Evolutionary conservation across 2,329 filamentous ascomycete species (phyloP).

Genomic region (Xylaria sp.): DNA sequence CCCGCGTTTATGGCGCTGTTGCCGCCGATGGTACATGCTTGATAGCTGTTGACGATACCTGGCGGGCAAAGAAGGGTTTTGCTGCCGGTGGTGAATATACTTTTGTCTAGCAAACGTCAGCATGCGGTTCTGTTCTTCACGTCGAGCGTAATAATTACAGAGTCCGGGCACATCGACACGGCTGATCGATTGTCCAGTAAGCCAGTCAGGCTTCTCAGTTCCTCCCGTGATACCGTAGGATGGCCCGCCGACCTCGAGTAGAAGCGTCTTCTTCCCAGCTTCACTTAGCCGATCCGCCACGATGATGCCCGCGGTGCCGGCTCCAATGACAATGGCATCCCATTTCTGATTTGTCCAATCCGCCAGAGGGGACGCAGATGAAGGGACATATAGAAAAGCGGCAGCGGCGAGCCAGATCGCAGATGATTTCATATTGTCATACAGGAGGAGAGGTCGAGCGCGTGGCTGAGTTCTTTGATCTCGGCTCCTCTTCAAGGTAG

Average conservation of each 20-base stretch:
- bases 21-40: conserved; percentile 64
- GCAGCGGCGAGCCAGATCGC: conserved; percentile 9
- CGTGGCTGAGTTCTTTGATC: conserved; percentile 6
- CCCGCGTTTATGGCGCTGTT: conserved; percentile 66
- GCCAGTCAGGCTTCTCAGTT: conserved; percentile 59
- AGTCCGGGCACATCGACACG: conserved; percentile 65
- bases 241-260: conserved; percentile 62
- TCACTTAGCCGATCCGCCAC: conserved; percentile 63
- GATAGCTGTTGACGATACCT: conserved; percentile 55
- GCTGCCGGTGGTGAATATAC: conserved; percentile 58
- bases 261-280: conserved; percentile 61
- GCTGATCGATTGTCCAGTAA: conserved; percentile 59
- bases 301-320: conserved; percentile 64
- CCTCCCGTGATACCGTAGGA: conserved; percentile 62
- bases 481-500: neutral
- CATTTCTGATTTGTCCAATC: conserved; percentile 48
- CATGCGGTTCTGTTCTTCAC: neutral
- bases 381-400: neutral
- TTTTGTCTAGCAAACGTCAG: conserved; percentile 52
- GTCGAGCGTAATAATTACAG: conserved; percentile 47
- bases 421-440: conserved; percentile 25
- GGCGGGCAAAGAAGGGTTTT: conserved; percentile 55
- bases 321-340: conserved; percentile 58
- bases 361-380: conserved; percentile 34
- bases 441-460: neutral